Conservation (phyloP, 352 stramenopile genomes). For the Pythium dissimile region DNA sequence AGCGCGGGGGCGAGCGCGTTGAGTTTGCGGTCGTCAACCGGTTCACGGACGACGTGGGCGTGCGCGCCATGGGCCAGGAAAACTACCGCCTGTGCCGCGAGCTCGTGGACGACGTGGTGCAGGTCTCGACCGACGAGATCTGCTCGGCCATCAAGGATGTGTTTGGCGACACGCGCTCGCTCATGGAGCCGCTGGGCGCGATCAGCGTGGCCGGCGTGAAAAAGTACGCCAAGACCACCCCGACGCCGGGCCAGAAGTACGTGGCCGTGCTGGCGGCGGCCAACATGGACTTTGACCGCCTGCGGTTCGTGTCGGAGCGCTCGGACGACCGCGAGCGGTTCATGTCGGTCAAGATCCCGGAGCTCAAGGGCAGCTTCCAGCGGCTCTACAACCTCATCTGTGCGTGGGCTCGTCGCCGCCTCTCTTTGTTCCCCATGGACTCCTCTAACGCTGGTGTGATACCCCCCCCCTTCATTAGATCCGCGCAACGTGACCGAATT, state of each 20-base stretch:
- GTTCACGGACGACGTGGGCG: slow-evolving; percentile 97
- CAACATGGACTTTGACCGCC: slow-evolving; percentile 99
- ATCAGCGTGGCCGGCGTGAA: slow-evolving; percentile 95
- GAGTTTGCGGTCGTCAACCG: slow-evolving; percentile 91
- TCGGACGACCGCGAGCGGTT: slow-evolving; percentile 95
- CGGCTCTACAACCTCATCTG: slow-evolving; percentile 76
- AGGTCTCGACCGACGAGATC: slow-evolving; percentile 96
- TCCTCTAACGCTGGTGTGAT: neutral
- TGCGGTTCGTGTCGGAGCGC: slow-evolving; percentile 93
- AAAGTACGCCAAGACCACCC: slow-evolving; percentile 84
- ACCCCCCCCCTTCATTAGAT: slow-evolving; percentile 26
- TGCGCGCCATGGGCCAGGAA: slow-evolving; percentile 91
- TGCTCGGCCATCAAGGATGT: slow-evolving; percentile 91
- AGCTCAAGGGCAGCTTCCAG: slow-evolving; percentile 92
- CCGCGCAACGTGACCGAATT: slow-evolving; percentile 95
- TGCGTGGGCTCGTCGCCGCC: too few species aligned
- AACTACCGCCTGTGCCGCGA: slow-evolving; percentile 94
- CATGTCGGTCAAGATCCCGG: slow-evolving; percentile 95
- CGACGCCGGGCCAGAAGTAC: slow-evolving; percentile 72
- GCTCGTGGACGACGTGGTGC: slow-evolving; percentile 96
- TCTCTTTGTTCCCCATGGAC: neutral
- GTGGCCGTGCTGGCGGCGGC: slow-evolving; percentile 95
- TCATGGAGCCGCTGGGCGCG: slow-evolving; percentile 94
- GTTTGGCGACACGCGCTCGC: slow-evolving; percentile 92
- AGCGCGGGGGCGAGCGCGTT: slow-evolving; percentile 81